Evolutionary conservation across 1,284 basidiomycete genomes (phyloP).

Genomic region (Tilletia setariae): DNA sequence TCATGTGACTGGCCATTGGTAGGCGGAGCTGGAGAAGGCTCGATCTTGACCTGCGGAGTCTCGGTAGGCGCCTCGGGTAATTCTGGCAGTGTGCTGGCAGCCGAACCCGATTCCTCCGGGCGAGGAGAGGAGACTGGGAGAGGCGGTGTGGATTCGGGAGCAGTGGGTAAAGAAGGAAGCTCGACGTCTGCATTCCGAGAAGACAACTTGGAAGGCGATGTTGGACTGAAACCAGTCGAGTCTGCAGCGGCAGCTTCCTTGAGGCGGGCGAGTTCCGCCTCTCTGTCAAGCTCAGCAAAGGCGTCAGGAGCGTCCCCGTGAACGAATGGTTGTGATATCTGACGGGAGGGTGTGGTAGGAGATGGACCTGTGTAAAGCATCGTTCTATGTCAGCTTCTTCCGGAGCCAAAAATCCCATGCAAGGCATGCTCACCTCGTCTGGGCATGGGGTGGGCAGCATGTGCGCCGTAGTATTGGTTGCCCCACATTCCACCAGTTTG

Average conservation of each 20-base stretch:
- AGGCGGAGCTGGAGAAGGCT: background rate
- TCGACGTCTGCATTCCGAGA: background rate
- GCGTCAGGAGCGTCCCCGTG: conserved; percentile 33
- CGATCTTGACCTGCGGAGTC: background rate
- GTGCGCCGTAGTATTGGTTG: conserved; percentile 4
- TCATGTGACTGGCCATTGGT: conserved; percentile 4
- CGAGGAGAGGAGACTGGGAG: background rate
- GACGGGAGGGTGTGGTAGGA: background rate
- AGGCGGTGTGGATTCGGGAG: background rate
- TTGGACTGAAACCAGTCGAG: background rate
- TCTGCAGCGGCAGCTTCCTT: background rate
- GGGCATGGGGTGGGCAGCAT: background rate
- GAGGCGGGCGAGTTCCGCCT: conserved; percentile 17
- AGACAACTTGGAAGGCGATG: background rate
- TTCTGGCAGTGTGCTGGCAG: background rate
- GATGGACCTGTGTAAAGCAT: background rate
- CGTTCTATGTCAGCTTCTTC: background rate
- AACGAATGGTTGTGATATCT: conserved; percentile 5
- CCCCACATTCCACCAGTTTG: conserved; percentile 34
- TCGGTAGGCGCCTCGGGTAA: conserved; percentile 5
- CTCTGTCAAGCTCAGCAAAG: conserved; percentile 43
- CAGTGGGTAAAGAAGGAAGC: background rate
- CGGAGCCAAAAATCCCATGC: background rate
- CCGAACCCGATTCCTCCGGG: background rate
- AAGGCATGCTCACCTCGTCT: conserved; percentile 2